These are phyloP conservation scores for Fraxinus dipetala DNA, from an alignment of 305 asterid species.

Conservation along the genomic window DNA sequence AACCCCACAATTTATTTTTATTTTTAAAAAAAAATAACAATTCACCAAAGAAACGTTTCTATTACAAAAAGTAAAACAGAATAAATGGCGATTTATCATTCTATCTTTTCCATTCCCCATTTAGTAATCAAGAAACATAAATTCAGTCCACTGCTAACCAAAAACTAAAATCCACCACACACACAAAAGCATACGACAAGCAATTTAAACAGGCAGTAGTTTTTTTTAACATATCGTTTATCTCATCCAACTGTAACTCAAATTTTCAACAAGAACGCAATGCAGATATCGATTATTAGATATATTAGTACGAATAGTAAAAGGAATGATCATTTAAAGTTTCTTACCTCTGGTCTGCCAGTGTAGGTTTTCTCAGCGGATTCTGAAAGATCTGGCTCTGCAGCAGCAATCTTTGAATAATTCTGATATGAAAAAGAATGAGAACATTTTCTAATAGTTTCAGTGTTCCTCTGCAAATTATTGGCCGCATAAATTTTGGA, in stretches of 20 bases:
- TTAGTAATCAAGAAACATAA: neutral
- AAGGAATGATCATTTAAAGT: neutral
- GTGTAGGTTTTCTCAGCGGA: conserved; percentile 20
- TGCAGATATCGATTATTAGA: neutral
- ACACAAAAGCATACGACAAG: neutral
- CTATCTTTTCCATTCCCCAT: neutral
- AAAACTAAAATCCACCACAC: neutral
- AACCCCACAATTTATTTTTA: no score
- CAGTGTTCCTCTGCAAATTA: conserved; percentile 27
- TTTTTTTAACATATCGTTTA: neutral
- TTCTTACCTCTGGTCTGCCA: conserved; percentile 40
- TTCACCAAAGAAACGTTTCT: neutral
- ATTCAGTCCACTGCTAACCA: neutral
- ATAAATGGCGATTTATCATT: neutral
- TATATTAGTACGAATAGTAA: neutral
- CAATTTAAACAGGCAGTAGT: neutral
- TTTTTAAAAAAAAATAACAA: no score
- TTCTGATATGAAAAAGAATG: conserved; percentile 29
- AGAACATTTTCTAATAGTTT: conserved; percentile 31
- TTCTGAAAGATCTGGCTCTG: conserved; percentile 34
- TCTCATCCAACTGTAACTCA: neutral
- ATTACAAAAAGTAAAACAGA: neutral
- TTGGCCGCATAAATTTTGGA: conserved; percentile 36
- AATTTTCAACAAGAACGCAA: neutral
- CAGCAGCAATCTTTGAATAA: conserved; percentile 56